A percentile compares a stretch with the other conserved stretches of the same genome.
These are phyloP conservation scores for Prunella vulgaris DNA, from an alignment of 257 asterid species.

Conservation along the genomic window DNA sequence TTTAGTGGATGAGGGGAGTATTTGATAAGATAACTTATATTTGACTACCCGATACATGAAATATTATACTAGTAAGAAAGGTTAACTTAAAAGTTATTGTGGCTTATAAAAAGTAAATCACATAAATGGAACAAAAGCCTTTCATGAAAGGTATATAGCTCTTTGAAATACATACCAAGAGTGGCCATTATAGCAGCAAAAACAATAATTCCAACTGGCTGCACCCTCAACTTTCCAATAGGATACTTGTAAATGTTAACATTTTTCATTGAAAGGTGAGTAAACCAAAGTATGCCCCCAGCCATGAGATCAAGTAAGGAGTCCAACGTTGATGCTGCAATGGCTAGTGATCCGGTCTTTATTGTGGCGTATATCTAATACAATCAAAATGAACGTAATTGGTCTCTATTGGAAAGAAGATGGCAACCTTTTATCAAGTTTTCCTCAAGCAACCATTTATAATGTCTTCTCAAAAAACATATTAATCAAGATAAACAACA, in stretches of 20 bases:
- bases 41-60: constrained; percentile 1
- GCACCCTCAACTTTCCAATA: constrained; percentile 90
- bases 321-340: constrained; percentile 95
- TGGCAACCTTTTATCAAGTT: neutral
- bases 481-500: neutral
- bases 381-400: neutral
- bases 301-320: constrained; percentile 96
- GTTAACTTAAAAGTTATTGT: neutral
- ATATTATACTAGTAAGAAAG: neutral
- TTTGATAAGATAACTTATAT: neutral
- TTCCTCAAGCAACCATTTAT: neutral
- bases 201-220: constrained; percentile 88
- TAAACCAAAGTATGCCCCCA: constrained; percentile 90
- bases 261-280: constrained; percentile 77
- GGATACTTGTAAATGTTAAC: constrained; percentile 86
- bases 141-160: neutral
- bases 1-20: neutral
- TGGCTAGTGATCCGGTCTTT: constrained; percentile 79
- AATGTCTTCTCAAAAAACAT: neutral
- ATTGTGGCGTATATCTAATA: constrained; percentile 66
- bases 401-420: neutral
- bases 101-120: neutral
- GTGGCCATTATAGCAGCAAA: constrained; percentile 98
- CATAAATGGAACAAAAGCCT: neutral
- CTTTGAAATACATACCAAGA: constrained; percentile 49